Evolutionary conservation across 208 protist species (phyloP).

Genomic region (Novymonas esmeraldas): DNA sequence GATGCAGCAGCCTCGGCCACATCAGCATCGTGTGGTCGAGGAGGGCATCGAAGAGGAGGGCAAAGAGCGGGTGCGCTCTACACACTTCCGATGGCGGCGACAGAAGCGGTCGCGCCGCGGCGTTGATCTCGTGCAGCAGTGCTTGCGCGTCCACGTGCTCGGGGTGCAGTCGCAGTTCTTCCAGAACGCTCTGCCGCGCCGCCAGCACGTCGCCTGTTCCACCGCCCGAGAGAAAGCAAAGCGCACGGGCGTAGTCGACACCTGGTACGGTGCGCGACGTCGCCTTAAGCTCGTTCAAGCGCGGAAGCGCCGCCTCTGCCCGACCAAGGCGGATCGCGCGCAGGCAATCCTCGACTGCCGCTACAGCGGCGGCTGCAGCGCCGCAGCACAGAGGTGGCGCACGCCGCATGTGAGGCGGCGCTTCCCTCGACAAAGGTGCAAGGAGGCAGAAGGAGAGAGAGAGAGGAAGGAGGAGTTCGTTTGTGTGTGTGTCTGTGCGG

Average conservation of each 20-base stretch:
- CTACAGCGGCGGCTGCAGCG: conserved; percentile 6
- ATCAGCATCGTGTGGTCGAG: conserved; percentile 82
- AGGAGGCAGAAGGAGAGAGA: not conserved
- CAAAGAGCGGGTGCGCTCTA: conserved; percentile 58
- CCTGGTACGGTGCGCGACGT: conserved; percentile 17
- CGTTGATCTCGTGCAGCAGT: conserved; percentile 62
- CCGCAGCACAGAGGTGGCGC: not conserved
- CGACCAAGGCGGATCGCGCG: conserved; percentile 16
- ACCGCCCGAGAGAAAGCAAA: conserved; percentile 58
- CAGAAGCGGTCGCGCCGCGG: conserved; percentile 33
- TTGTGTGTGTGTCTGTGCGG: too few relatives aligned
- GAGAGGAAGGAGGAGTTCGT: not conserved
- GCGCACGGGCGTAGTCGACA: conserved; percentile 70
- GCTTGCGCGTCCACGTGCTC: conserved; percentile 28
- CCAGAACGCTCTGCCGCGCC: conserved; percentile 70
- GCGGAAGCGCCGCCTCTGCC: conserved; percentile 27
- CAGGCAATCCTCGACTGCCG: conserved; percentile 21
- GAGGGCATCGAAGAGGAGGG: conserved; percentile 67
- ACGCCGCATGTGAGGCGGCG: not conserved
- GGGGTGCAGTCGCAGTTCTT: conserved; percentile 70
- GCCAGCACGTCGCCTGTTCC: conserved; percentile 39
- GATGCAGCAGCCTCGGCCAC: conserved; percentile 68
- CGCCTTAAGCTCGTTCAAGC: conserved; percentile 56
- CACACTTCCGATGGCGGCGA: conserved; percentile 53
- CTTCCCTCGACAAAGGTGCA: too few relatives aligned